Evolutionary conservation across 208 protist genomes (phyloP).

Genomic region (Crithidia sp.): DNA sequence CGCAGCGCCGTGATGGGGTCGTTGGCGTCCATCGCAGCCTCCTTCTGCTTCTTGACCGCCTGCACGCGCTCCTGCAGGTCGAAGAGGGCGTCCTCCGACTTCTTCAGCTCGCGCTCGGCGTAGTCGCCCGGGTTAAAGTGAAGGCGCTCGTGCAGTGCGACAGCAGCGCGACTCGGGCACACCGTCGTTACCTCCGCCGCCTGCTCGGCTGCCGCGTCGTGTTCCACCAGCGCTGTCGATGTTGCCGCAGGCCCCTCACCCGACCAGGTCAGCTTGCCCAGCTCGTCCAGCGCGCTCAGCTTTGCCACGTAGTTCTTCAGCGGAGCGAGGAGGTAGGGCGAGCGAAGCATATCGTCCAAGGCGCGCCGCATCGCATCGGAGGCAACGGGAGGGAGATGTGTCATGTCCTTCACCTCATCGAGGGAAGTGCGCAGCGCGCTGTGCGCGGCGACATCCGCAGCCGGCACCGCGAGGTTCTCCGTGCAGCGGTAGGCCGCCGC

Average conservation of each 20-base stretch:
- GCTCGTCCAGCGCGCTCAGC: slow-evolving; percentile 52
- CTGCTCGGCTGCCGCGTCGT: neutral
- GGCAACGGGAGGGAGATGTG: slow-evolving; percentile 41
- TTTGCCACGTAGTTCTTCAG: slow-evolving; percentile 55
- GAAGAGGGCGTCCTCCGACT: slow-evolving; percentile 60
- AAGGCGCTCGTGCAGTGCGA: slow-evolving; percentile 73
- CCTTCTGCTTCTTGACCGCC: slow-evolving; percentile 57
- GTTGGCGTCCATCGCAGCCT: slow-evolving; percentile 60
- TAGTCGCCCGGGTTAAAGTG: slow-evolving; percentile 78
- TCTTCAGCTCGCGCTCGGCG: slow-evolving; percentile 62
- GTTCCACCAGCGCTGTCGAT: neutral
- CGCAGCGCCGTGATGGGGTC: slow-evolving; percentile 64
- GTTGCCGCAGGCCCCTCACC: slow-evolving; percentile 14
- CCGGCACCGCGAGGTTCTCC: slow-evolving; percentile 51
- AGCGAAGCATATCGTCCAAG: slow-evolving; percentile 69
- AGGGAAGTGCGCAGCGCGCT: slow-evolving; percentile 42
- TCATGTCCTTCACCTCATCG: slow-evolving; percentile 37
- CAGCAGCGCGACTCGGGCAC: slow-evolving; percentile 57
- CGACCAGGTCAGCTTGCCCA: slow-evolving; percentile 20
- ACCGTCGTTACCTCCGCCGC: slow-evolving; percentile 30
- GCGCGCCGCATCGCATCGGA: slow-evolving; percentile 59
- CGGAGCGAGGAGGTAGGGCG: slow-evolving; percentile 60
- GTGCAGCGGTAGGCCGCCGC: slow-evolving; percentile 63
- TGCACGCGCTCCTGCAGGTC: slow-evolving; percentile 67
- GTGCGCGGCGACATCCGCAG: slow-evolving; percentile 42